phyloP scores from a whole-genome alignment of 192 early-diverging fungal genomes.

The Rhizoclosmatium globosum region DNA sequence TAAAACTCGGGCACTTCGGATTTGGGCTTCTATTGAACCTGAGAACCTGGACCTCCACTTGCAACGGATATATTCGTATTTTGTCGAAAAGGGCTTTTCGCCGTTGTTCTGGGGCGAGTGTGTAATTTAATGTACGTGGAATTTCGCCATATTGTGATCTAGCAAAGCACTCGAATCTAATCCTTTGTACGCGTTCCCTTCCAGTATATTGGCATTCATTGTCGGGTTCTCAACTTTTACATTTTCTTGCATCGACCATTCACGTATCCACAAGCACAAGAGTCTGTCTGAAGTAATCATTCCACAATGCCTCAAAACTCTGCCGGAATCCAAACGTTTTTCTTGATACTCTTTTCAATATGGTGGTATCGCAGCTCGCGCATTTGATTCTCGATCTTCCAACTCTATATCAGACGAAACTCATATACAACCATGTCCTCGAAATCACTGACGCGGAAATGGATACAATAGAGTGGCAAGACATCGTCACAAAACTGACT shows the following conservation, averaged over 20 bases:
- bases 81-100: slow-evolving; percentile 85
- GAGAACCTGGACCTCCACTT: slow-evolving; percentile 85
- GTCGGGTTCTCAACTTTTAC: slow-evolving; percentile 90
- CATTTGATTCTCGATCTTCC: slow-evolving; percentile 73
- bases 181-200: not conserved
- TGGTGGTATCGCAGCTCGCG: slow-evolving; percentile 84
- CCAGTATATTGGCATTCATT: slow-evolving; percentile 85
- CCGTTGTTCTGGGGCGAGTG: slow-evolving; percentile 78
- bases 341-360: slow-evolving; percentile 70
- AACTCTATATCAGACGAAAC: slow-evolving; percentile 78
- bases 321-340: slow-evolving; percentile 49
- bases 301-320: slow-evolving; percentile 73
- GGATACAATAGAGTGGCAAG: slow-evolving; percentile 86
- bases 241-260: slow-evolving; percentile 89
- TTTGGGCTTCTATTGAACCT: slow-evolving; percentile 85
- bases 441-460: slow-evolving; percentile 84
- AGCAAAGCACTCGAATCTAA: slow-evolving; percentile 3
- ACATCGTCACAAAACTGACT: slow-evolving; percentile 77
- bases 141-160: not conserved
- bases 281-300: slow-evolving; percentile 79
- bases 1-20: slow-evolving; percentile 72
- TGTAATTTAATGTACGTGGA: slow-evolving; percentile 80
- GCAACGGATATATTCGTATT: slow-evolving; percentile 82
- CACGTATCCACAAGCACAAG: slow-evolving; percentile 73
- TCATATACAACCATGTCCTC: slow-evolving; percentile 84